These are phyloP conservation scores for Saprolegnia diclina DNA, from an alignment of 352 stramenopile species.

Conservation along the genomic window DNA sequence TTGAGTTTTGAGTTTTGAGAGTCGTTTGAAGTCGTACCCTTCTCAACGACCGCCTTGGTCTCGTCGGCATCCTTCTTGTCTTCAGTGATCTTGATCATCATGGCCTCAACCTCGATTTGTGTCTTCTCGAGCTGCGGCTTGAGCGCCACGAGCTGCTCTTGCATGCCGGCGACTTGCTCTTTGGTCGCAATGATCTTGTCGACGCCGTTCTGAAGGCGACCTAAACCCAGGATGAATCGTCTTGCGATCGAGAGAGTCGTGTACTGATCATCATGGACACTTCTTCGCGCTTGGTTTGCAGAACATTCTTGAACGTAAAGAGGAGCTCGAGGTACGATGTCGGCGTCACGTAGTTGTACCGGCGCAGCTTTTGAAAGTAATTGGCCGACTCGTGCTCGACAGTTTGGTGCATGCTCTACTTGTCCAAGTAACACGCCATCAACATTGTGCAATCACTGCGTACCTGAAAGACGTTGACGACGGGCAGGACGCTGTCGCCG, in stretches of 20 bases:
- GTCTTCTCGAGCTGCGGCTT: constrained; percentile 90
- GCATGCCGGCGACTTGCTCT: constrained; percentile 87
- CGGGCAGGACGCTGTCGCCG: constrained; percentile 36
- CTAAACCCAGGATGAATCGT: neutral
- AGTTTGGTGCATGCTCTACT: constrained; percentile 83
- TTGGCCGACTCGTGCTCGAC: constrained; percentile 74
- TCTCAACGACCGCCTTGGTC: constrained; percentile 86
- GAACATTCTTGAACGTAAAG: constrained; percentile 88
- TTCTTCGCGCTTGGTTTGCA: constrained; percentile 86
- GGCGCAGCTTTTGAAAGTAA: constrained; percentile 82
- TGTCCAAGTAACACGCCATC: constrained; percentile 36
- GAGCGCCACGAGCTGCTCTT: constrained; percentile 87
- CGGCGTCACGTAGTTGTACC: constrained; percentile 93
- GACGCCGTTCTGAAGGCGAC: constrained; percentile 83
- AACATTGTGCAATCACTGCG: neutral
- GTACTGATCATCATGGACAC: constrained; percentile 74
- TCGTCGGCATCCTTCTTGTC: constrained; percentile 90
- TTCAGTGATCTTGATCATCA: constrained; percentile 92
- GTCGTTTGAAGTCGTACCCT: constrained; percentile 29
- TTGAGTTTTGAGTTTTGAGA: neutral
- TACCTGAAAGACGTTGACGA: constrained; percentile 44
- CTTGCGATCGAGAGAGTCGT: neutral
- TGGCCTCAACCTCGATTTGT: constrained; percentile 88
- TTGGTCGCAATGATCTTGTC: constrained; percentile 92
- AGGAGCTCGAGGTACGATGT: constrained; percentile 92